These are phyloP conservation scores for Aspergillus indologenus DNA, from an alignment of 495 filamentous ascomycete genomes.

Conservation along the genomic window DNA sequence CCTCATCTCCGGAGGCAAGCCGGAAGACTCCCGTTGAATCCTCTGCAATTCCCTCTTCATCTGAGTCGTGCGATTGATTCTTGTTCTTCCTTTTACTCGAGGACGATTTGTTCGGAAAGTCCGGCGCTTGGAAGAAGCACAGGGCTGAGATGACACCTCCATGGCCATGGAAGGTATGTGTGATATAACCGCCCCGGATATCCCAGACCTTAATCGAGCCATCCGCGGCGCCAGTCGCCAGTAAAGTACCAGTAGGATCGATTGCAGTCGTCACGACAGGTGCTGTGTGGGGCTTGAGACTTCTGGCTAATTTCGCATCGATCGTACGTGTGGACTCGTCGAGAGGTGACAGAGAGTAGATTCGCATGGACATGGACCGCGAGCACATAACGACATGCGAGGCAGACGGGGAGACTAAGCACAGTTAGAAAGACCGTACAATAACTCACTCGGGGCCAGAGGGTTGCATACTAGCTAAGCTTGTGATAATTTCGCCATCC, in stretches of 20 bases:
- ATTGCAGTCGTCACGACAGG: slow-evolving; percentile 81
- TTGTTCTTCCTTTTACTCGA: slow-evolving; percentile 42
- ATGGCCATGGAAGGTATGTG: slow-evolving; percentile 92
- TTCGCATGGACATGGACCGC: slow-evolving; percentile 88
- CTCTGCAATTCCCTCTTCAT: slow-evolving; percentile 43
- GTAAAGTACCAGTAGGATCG: slow-evolving; percentile 80
- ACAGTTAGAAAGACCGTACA: slow-evolving; percentile 21
- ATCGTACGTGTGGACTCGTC: slow-evolving; percentile 51
- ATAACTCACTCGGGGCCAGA: neutral
- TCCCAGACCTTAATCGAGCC: slow-evolving; percentile 96
- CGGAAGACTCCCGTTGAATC: slow-evolving; percentile 59
- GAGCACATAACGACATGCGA: slow-evolving; percentile 89
- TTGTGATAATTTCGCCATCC: slow-evolving; percentile 92
- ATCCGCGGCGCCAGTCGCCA: slow-evolving; percentile 90
- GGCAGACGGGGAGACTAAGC: slow-evolving; percentile 75
- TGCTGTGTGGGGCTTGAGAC: slow-evolving; percentile 83
- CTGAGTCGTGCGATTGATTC: slow-evolving; percentile 39
- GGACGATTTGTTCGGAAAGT: slow-evolving; percentile 30
- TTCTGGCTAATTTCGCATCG: slow-evolving; percentile 66
- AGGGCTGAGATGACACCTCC: slow-evolving; percentile 87
- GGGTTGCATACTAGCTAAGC: slow-evolving; percentile 63
- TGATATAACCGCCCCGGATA: slow-evolving; percentile 83
- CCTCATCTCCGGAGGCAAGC: slow-evolving; percentile 86
- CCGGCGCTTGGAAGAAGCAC: slow-evolving; percentile 77
- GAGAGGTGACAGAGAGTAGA: slow-evolving; percentile 68